A percentile compares a stretch with the other conserved stretches of the same genome.
phyloP scores from a whole-genome alignment of 179 eudicot genomes.

The Drosera spatulata region DNA sequence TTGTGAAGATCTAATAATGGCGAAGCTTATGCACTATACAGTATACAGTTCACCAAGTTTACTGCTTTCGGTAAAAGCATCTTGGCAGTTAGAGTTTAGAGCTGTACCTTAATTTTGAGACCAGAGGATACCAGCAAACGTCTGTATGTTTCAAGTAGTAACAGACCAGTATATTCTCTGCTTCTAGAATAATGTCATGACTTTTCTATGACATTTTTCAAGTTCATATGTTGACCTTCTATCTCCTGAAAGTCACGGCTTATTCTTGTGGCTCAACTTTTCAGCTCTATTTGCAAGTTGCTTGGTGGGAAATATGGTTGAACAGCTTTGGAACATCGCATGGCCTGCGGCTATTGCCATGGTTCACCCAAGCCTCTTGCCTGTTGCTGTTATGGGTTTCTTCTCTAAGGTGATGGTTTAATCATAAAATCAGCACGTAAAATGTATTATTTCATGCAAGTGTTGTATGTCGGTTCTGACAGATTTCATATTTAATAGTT shows the following conservation, averaged over 20 bases:
- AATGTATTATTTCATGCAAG: neutral
- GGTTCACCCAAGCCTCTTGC: constrained; percentile 92
- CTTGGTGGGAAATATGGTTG: constrained; percentile 81
- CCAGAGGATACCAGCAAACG: no score
- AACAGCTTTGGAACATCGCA: constrained; percentile 95
- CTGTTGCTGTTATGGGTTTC: constrained; percentile 85
- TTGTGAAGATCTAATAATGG: neutral
- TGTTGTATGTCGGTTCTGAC: constrained; percentile 9
- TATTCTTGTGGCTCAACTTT: constrained; percentile 1
- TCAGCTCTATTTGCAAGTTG: constrained; percentile 88
- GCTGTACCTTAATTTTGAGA: no score
- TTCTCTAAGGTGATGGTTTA: constrained; percentile 49
- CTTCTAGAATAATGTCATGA: no score
- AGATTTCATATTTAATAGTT: constrained; percentile 37
- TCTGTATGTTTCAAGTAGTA: no score
- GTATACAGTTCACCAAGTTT: no score
- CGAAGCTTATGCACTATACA: neutral
- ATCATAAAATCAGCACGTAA: neutral
- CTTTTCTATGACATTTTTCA: neutral
- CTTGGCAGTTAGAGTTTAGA: no score
- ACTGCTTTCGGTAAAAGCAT: no score
- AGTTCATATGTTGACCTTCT: neutral
- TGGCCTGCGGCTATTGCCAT: constrained; percentile 92
- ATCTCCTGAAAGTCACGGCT: neutral
- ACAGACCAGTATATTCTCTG: no score